Evolutionary conservation across 1,284 basidiomycete genomes (phyloP), one percentile per base, ranked within the genome.

Genomic region (Austroboletus novae-zelandiae): DNA sequence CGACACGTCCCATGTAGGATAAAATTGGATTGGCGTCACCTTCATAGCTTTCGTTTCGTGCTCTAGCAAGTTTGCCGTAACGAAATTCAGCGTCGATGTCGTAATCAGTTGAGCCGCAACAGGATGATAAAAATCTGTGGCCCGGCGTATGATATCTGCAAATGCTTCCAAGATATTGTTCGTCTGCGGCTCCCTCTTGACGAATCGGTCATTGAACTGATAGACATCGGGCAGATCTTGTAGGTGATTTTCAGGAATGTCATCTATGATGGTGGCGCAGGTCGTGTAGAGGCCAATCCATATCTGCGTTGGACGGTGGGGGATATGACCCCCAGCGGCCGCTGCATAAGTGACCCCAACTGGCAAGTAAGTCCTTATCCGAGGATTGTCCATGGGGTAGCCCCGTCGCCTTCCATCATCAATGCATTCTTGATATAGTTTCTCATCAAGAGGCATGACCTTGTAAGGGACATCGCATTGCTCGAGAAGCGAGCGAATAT

Each of bases 51-150:
- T 47, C 9, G 56, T 60, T 45, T 67, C 61, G 5, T 59, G 41
- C 42, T 71, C 71, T 7, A 70, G 40, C n/a, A 66, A 29, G 20
- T 55, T 48, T 3, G 59, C 61, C 11, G 61, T 57, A n/a, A 70
- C 47, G 30, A 57, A 53, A 42, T 65, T 63, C 27, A 71, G 44
- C 0, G 54, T 58, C 1, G 61, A 65, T 2, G 60, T 61, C 20
- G 55, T 49, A 18, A 71, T 60, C 8, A 67, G 48, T 27, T 62
- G 61, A 15, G 56, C 50, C 1, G 51, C 48, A 5, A 63, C 39
- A 0, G 54, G 34, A 1, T 4, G 48, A n/a, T 40, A 64, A 14
- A 60, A 18, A 1, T 53, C 36, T 3, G 59, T 44, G 0, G 55
- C 44, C n/a, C 59, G 56, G 18, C 43, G 48, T 10, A 68, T 45